Percentiles rank a stretch among this genome's conserved stretches.
Conservation (phyloP, 495 filamentous ascomycete genomes). For the Aspergillus coremiiformis region DNA sequence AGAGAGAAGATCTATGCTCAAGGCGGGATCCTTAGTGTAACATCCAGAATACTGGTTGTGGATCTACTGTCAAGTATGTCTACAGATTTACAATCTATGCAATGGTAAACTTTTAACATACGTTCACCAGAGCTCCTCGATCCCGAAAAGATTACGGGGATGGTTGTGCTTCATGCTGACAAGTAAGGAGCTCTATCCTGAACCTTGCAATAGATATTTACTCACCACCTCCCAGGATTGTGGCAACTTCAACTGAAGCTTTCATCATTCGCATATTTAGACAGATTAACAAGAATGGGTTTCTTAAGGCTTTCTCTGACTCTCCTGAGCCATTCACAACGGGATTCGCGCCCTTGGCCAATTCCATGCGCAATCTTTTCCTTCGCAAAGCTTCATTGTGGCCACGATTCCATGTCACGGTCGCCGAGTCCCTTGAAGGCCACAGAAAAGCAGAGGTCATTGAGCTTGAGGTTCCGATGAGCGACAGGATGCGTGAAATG, state of each 20-base stretch:
- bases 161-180: constrained; percentile 86
- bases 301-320: constrained; percentile 95
- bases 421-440: constrained; percentile 82
- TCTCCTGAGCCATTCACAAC: constrained; percentile 85
- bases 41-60: constrained; percentile 88
- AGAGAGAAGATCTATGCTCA: constrained; percentile 80
- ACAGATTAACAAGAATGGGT: constrained; percentile 85
- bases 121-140: constrained; percentile 52
- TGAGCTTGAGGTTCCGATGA: constrained; percentile 95
- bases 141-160: constrained; percentile 77
- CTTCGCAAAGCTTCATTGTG: constrained; percentile 82
- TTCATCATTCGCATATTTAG: constrained; percentile 93
- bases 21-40: constrained; percentile 93
- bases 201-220: background rate
- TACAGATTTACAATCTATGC: background rate
- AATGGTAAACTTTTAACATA: constrained; percentile 15
- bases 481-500: constrained; percentile 83
- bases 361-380: constrained; percentile 90
- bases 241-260: constrained; percentile 85
- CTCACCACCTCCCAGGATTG: constrained; percentile 42
- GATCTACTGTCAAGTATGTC: constrained; percentile 70
- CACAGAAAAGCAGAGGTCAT: constrained; percentile 93
- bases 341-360: constrained; percentile 82
- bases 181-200: constrained; percentile 30
- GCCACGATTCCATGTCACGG: constrained; percentile 89